Percentiles rank a stretch among this genome's conserved stretches.
Evolutionary conservation across 1,139 yeast species (phyloP).

Genomic region (Lodderomyces jiufengensis): DNA sequence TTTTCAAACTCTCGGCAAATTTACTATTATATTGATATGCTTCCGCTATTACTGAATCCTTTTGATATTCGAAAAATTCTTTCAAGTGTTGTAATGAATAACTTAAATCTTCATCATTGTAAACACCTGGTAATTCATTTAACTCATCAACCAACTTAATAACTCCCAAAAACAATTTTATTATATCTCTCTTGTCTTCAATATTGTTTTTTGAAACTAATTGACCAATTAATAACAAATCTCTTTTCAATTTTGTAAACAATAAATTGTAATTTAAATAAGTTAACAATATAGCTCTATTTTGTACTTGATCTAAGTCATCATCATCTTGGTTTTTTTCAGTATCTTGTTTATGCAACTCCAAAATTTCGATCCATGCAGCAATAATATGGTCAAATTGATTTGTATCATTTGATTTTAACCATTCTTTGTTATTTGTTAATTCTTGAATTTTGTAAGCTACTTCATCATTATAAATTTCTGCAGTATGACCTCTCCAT

Average conservation of each 20-base stretch:
- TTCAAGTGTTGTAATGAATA: conserved; percentile 50
- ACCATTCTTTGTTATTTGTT: conserved; percentile 30
- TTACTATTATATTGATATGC: conserved; percentile 46
- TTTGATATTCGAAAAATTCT: conserved; percentile 43
- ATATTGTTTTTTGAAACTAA: conserved; percentile 21
- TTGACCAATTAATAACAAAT: conserved; percentile 46
- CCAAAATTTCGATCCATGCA: conserved; percentile 39
- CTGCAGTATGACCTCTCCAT: conserved; percentile 79
- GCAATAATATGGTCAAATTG: conserved; percentile 31
- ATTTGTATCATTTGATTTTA: conserved; percentile 20
- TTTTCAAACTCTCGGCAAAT: conserved; percentile 53
- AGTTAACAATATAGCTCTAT: conserved; percentile 71
- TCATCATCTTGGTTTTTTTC: conserved; percentile 42
- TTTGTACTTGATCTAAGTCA: conserved; percentile 56
- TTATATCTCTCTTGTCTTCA: conserved; percentile 40
- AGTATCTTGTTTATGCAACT: conserved; percentile 49
- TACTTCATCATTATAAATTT: conserved; percentile 66
- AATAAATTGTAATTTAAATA: conserved; percentile 68
- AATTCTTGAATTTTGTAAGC: conserved; percentile 54
- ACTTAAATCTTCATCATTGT: conserved; percentile 70
- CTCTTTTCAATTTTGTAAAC: conserved; percentile 70
- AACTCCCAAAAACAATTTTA: conserved; percentile 50
- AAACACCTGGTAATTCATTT: conserved; percentile 85
- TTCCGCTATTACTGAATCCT: conserved; percentile 45
- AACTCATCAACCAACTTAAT: conserved; percentile 50